A percentile compares a stretch with the other conserved stretches of the same genome.
These are phyloP conservation scores for Proliferodiscus dingleyae DNA, from an alignment of 2,329 filamentous ascomycete species.

Conservation along the genomic window DNA sequence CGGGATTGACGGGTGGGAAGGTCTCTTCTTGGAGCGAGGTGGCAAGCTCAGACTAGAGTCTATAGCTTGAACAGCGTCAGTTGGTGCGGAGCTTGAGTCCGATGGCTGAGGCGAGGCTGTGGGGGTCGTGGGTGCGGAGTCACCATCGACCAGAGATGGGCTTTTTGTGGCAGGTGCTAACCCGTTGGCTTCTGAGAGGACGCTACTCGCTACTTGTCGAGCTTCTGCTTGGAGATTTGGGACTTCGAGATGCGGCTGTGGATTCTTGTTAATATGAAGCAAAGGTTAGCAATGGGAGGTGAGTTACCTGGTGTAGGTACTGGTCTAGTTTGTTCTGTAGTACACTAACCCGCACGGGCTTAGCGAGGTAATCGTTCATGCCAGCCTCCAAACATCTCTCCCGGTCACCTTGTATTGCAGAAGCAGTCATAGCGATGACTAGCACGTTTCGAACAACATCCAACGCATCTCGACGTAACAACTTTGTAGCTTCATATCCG, in stretches of 20 bases:
- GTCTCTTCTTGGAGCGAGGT: too few relatives aligned
- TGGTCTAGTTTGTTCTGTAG: conserved; percentile 77
- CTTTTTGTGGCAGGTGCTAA: background rate
- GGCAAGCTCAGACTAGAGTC: too few relatives aligned
- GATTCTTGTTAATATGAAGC: background rate
- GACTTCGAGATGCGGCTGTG: conserved; percentile 18
- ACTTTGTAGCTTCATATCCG: conserved; percentile 84
- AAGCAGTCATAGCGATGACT: conserved; percentile 97
- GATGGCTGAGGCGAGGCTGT: background rate
- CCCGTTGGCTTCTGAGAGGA: conserved; percentile 18
- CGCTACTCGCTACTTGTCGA: conserved; percentile 18
- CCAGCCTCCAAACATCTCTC: conserved; percentile 94
- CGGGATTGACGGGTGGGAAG: background rate
- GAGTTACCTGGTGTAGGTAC: conserved; percentile 44
- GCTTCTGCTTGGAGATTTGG: conserved; percentile 26
- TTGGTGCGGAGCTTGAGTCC: too few relatives aligned
- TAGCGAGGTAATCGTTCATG: conserved; percentile 97
- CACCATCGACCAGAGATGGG: background rate
- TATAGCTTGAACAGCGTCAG: too few relatives aligned
- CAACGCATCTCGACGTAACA: conserved; percentile 71
- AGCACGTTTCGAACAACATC: conserved; percentile 75
- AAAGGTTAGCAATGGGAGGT: background rate
- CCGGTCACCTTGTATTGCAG: conserved; percentile 86
- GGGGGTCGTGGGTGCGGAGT: background rate
- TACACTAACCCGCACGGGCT: conserved; percentile 85